Evolutionary conservation across 495 filamentous ascomycete genomes (phyloP), one percentile per base, ranked within the genome.

Genomic region (Peziza echinospora): DNA sequence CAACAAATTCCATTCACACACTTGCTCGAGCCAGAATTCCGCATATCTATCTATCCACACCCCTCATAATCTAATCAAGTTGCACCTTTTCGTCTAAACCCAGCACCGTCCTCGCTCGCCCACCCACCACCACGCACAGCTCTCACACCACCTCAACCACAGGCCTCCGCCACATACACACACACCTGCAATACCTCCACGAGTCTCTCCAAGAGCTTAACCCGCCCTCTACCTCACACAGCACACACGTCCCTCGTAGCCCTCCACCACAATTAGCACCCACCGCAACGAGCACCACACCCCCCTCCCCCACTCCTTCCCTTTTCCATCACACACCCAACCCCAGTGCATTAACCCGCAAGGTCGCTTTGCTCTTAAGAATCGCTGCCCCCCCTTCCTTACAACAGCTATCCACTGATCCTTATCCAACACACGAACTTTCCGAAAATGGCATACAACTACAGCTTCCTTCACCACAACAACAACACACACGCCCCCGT

Each of bases 401-500:
- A 37, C 30, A 37, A 37, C 30, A 37, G 2, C n/a, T n/a, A n/a
- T n/a, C n/a, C n/a, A n/a, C n/a, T n/a, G n/a, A n/a, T n/a, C n/a
- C n/a, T n/a, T n/a, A 34, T 34, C 30, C 21, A 43, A 19, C 41
- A 43, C 41, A 34, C 26, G n/a, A 34, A 34, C 26, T n/a, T 43
- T 21, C 11, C 41, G 5, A 37, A 11, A 63, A 85, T 87, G 80
- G 83, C 84, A 61, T 76, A 77, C 62, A 68, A 72, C 57, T 82
- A 75, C 67, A 76, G 78, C 62, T 43, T 43, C 47, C 72, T 67
- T 49, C 64, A 65, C 53, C 67, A 73, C 54, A 73, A 75, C 51
- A 75, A 78, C 51, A 77, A 75, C 62, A 66, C 69, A 57, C 61
- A 70, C 61, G 66, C 68, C 54, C 62, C 59, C 60, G 62, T 65